phyloP scores from a whole-genome alignment of 331 rosid species.

The Acacia pycnantha region DNA sequence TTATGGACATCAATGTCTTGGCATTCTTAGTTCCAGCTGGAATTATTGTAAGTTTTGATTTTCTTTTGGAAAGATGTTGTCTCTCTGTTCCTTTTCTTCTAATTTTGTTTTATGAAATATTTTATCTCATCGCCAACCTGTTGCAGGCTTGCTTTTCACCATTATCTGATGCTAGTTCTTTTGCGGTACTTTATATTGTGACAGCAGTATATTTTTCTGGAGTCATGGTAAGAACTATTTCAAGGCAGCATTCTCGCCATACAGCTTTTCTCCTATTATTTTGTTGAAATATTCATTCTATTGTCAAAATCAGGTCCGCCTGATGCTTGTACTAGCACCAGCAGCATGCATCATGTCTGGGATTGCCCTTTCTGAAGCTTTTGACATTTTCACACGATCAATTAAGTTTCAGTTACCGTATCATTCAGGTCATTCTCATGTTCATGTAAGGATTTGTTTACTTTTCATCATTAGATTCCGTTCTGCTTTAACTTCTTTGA shows the following conservation, averaged over 20 bases:
- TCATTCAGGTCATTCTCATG: slow-evolving; percentile 36
- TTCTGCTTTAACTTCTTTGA: slow-evolving; percentile 14
- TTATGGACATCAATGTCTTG: slow-evolving; percentile 96
- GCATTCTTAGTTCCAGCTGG: slow-evolving; percentile 99
- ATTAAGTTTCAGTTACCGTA: slow-evolving; percentile 85
- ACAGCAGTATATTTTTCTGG: slow-evolving; percentile 94
- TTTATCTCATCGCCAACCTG: slow-evolving; percentile 30
- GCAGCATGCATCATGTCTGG: slow-evolving; percentile 98
- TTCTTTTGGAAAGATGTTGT: not conserved
- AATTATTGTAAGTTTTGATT: slow-evolving; percentile 61
- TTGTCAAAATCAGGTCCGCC: slow-evolving; percentile 73
- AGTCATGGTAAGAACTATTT: slow-evolving; percentile 78
- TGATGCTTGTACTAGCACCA: slow-evolving; percentile 98
- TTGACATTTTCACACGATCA: slow-evolving; percentile 88
- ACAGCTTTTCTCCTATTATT: not conserved
- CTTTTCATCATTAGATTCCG: not conserved
- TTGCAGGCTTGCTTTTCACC: slow-evolving; percentile 95
- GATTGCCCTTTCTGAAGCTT: slow-evolving; percentile 95
- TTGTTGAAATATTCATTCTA: slow-evolving; percentile 20
- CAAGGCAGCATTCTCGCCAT: slow-evolving; percentile 16
- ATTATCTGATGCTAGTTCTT: slow-evolving; percentile 93
- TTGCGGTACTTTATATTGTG: slow-evolving; percentile 80
- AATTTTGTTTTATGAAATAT: slow-evolving; percentile 10
- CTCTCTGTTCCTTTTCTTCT: slow-evolving; percentile 1
- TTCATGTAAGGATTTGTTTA: slow-evolving; percentile 43